Evolutionary conservation across 805 yeast species (phyloP), one percentile per base, ranked within the genome.

Genomic region (Pichia eremophila): DNA sequence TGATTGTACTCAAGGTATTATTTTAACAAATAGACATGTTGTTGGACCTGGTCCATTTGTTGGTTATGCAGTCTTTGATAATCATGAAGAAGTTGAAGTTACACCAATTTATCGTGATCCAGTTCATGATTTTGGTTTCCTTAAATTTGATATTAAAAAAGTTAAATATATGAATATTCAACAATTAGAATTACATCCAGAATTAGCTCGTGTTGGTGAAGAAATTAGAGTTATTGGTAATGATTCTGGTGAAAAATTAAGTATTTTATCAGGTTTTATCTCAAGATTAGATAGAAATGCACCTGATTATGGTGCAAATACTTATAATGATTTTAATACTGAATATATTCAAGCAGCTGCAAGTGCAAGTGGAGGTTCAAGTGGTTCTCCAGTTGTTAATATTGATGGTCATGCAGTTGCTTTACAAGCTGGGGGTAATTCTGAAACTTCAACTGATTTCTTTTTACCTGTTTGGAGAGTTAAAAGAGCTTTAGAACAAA

Each of bases 321-420:
- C 95, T 15, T 90, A 89, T 65, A 88, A 86, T 61, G 97, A 89
- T 70, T 89, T 88, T 73, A 88, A 89, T 63, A 88, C 96, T 1
- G 95, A 86, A 64, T 89, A 89, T 65, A 86, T 89, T 47, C 96
- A 89, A 66, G 96, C 96, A 1, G 96, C 97, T 8, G 96, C 97
- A 1, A 78, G 89, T 50, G 96, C 97, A 0, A 83, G 95, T 17
- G 97, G 97, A 31, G 97, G 97, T 3, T 88, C 96, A 4, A 83
- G 93, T 43, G 97, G 97, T 9, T 87, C 96, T 4, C 97, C 97
- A 0, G 97, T 90, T n/a, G 95, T 90, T 2, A 83, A 88, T 63
- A 79, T 83, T 40, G 83, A 85, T 55, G 96, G 96, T 3, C 66
- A 79, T 58, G 96, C 91, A 0, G 86, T 90, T 18, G 96, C 97